These are phyloP conservation scores for Gymnopilus junonius DNA, from an alignment of 768 basidiomycete species.

Conservation along the genomic window DNA sequence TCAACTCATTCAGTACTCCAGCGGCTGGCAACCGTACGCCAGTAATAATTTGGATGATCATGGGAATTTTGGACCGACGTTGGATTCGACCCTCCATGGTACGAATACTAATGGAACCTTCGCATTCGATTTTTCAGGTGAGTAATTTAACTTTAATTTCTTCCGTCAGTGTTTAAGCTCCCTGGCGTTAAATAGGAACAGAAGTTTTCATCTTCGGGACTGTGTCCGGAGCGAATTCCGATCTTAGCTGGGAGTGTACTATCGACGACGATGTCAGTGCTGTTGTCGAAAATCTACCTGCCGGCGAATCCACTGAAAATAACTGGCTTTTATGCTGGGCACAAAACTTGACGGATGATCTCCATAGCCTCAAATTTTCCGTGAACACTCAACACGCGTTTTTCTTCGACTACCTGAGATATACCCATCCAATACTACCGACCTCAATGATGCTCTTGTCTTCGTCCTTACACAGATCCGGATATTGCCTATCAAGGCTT, in stretches of 20 bases:
- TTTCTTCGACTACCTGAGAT: slow-evolving; percentile 35
- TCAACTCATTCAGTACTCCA: slow-evolving; percentile 23
- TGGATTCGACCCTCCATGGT: slow-evolving; percentile 24
- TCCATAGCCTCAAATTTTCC: slow-evolving; percentile 32
- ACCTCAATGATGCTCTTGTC: slow-evolving; percentile 16
- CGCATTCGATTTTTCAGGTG: slow-evolving; percentile 25
- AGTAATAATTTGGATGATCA: slow-evolving; percentile 1
- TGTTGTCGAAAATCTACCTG: slow-evolving; percentile 10
- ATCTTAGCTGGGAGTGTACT: slow-evolving; percentile 37
- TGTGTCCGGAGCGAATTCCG: slow-evolving; percentile 19
- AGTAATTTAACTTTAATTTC: not conserved
- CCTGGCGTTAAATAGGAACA: slow-evolving; percentile 25
- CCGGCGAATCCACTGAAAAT: slow-evolving; percentile 31
- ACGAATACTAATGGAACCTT: slow-evolving; percentile 21
- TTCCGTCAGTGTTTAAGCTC: not conserved
- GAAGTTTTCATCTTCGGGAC: slow-evolving; percentile 27
- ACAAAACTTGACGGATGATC: slow-evolving; percentile 22
- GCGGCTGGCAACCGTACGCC: slow-evolving; percentile 7
- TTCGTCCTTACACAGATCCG: slow-evolving; percentile 19
- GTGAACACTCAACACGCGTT: slow-evolving; percentile 28
- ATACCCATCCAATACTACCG: slow-evolving; percentile 24
- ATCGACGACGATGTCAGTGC: slow-evolving; percentile 32
- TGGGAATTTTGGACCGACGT: slow-evolving; percentile 25
- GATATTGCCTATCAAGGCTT: slow-evolving; percentile 20
- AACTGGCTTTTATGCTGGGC: slow-evolving; percentile 35